Evolutionary conservation across 169 alveolate genomes (phyloP).

Genomic region (Plasmodium reichenowi): DNA sequence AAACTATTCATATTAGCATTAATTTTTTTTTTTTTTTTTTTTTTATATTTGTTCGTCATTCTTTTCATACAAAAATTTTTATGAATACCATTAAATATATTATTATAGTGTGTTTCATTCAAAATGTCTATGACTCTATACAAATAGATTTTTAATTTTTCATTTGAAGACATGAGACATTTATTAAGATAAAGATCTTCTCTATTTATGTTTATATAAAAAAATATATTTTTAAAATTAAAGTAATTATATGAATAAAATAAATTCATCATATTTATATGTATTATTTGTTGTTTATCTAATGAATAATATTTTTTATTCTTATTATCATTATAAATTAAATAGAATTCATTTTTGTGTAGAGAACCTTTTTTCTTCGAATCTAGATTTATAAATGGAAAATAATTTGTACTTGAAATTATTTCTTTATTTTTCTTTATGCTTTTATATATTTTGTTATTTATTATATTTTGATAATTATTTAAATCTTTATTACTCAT

Average conservation of each 20-base stretch:
- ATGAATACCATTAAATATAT: background rate
- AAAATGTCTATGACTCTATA: slow-evolving; percentile 32
- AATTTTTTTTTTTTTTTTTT: slow-evolving; percentile 2
- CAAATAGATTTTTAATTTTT: slow-evolving; percentile 31
- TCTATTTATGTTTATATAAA: slow-evolving; percentile 58
- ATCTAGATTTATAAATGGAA: no score
- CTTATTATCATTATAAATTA: no score
- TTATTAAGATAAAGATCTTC: slow-evolving; percentile 70
- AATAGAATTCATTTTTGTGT: no score
- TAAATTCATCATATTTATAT: slow-evolving; percentile 22
- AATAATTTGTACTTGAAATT: no score
- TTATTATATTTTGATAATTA: no score
- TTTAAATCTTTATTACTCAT: no score
- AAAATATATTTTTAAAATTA: slow-evolving; percentile 28
- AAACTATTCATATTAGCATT: no score
- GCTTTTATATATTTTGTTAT: no score
- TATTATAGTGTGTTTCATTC: slow-evolving; percentile 6
- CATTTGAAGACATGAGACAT: slow-evolving; percentile 19
- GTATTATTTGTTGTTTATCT: background rate
- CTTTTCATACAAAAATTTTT: background rate
- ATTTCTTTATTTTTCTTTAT: no score
- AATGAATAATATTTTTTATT: no score
- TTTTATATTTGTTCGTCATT: background rate
- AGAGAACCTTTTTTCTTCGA: no score
- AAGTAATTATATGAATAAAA: slow-evolving; percentile 20